Evolutionary conservation across 495 filamentous ascomycete species (phyloP), one percentile per base, ranked within the genome.

Genomic region (Penicillium manginii): DNA sequence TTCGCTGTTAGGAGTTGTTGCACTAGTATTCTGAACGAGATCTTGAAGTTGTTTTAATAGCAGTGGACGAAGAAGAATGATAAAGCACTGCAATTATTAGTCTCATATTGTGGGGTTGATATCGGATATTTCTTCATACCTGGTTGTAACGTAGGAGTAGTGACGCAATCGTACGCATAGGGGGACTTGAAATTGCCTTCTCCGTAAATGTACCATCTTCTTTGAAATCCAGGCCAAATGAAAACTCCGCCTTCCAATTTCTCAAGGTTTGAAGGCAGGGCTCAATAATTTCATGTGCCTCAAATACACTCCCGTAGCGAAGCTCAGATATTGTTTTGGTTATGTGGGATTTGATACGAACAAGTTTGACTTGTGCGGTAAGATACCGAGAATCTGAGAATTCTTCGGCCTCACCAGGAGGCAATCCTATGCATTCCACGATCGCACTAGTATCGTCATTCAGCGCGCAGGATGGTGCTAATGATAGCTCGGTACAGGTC

Each of bases 401-500:
- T 31, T 55, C 52, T 17, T 46, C 52, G 19, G 10, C 19, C 29
- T 32, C 23, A n/a, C 8, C 52, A 0, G 37, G 8, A 9, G 40
- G 12, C 18, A 55, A 22, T 21, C 9, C 15, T 19, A 11, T 7
- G 6, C 50, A 22, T 23, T 37, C 31, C 1, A 58, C 58, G 23
- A 54, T 58, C 10, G 14, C 17, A 2, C 33, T 31, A 2, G 53
- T 43, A 9, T 32, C 21, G 1, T 61, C 50, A 26, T 45, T 0
- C 2, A 26, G 6, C 31, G 15, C 14, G 18, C 43, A 23, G 21
- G 58, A 18, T 2, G 58, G 58, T 4, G 47, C 14, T n/a, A 60
- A 47, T 14, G 39, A 47, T 35, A 51, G 21, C 37, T 64, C 49
- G 11, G 50, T 64, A 29, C 58, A 53, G 2, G 62, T 64, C 58